These are phyloP conservation scores for Phytopythium oedochilum DNA, from an alignment of 352 stramenopile genomes.

Conservation along the genomic window DNA sequence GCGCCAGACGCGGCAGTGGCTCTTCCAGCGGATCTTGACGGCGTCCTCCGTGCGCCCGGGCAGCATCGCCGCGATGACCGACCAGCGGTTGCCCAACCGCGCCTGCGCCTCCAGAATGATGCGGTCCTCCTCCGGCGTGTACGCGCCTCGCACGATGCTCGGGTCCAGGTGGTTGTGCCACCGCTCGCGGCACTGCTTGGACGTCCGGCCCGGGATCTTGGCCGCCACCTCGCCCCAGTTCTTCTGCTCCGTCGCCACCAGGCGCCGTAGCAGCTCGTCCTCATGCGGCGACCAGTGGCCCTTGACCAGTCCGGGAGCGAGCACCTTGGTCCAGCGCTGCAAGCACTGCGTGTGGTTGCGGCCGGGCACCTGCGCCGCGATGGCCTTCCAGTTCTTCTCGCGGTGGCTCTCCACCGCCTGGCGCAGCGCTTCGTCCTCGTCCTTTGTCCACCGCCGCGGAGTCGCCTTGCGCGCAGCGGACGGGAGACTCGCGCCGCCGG, in stretches of 20 bases:
- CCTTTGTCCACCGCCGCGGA: conserved; percentile 79
- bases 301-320: conserved; percentile 85
- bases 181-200: conserved; percentile 88
- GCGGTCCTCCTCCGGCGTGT: conserved; percentile 85
- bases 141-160: conserved; percentile 84
- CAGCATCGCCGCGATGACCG: conserved; percentile 86
- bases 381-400: conserved; percentile 92
- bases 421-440: conserved; percentile 86
- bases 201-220: conserved; percentile 81
- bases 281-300: conserved; percentile 90
- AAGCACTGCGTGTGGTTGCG: conserved; percentile 91
- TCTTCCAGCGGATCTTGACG: conserved; percentile 93
- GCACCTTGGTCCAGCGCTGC: conserved; percentile 90
- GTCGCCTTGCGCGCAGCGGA: conserved; percentile 65
- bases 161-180: conserved; percentile 90
- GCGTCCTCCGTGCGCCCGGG: conserved; percentile 86
- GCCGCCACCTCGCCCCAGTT: conserved; percentile 87
- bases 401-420: conserved; percentile 81
- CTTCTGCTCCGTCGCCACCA: conserved; percentile 82
- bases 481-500: conserved; percentile 15
- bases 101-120: conserved; percentile 85
- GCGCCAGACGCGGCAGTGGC: conserved; percentile 78
- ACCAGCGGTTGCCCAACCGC: conserved; percentile 87
- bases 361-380: conserved; percentile 80
- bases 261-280: conserved; percentile 68